Base-by-base conservation (phyloP, 805 yeast genomes). In the Metschnikowia arizonensis region DNA sequence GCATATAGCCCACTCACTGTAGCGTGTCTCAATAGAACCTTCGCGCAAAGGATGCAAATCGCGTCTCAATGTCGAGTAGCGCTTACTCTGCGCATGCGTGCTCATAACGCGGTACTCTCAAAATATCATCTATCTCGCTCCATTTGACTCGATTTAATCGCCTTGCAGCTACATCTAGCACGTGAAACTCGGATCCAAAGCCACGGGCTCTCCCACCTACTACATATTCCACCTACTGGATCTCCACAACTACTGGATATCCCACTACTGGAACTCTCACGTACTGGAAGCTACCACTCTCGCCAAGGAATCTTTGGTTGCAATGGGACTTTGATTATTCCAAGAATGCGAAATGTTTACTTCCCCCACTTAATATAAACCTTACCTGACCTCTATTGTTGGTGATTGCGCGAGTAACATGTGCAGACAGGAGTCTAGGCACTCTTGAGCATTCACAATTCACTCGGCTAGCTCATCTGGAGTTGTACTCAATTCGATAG, bases 1-100 rank as follows among this genome's bases (percentile, higher is more conserved):
- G 5, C 26, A 33, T 21, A 33, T 19, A 19, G 18, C 12, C 26
- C 25, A 26, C 29, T 24, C 29, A 19, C 26, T 37, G 40, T 33
- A 37, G 24, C 32, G 33, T 37, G 40, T 37, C 40, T 37, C 17
- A 11, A 19, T 28, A 11, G 38, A 32, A 17, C 17, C 9, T 34
- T 34, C 33, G 40, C 40, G 40, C 38, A 19, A 34, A 14, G 23
- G 40, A 19, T 37, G 40, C 40, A 37, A 37, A 37, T 37, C 40
- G 40, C 40, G 40, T 37, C 40, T 37, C 33, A 28, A 17, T 11
- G 28, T 15, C 29, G 19, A 34, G n/a, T 24, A 33, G 17, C 29
- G 36, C 36, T 33, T 33, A 33, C 26, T 33, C 36, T 12, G 6
- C 24, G 36, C 36, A 19, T 9, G 40, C 30, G n/a, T n/a, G 40